These are phyloP conservation scores for Isoetes taiwanensis DNA, from an alignment of 75 land plant genomes.

Conservation along the genomic window DNA sequence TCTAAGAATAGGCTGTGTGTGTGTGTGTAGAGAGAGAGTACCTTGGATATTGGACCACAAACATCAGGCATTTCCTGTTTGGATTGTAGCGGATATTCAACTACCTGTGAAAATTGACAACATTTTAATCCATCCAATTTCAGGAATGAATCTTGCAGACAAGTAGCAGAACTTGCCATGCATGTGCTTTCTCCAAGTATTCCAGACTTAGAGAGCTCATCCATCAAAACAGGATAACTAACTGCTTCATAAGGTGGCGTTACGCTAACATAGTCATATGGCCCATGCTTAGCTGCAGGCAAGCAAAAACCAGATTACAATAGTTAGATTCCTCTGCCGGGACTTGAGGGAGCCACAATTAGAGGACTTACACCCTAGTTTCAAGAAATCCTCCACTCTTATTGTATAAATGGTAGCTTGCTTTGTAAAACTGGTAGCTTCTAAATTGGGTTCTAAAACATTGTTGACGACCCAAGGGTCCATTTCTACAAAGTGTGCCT, in stretches of 20 bases:
- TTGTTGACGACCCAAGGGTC: conserved; percentile 93
- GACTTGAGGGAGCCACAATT: no score
- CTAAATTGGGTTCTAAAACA: conserved; percentile 71
- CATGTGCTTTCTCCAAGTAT: conserved; percentile 64
- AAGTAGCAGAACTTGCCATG: conserved; percentile 40
- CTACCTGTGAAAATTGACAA: conserved; percentile 5
- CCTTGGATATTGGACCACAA: conserved; percentile 20
- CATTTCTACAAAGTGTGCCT: conserved; percentile 99
- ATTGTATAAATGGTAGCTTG: conserved; percentile 52
- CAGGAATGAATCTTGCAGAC: not conserved
- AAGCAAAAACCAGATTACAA: no score
- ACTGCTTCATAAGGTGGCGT: conserved; percentile 92
- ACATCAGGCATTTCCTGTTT: conserved; percentile 20
- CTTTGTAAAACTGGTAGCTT: conserved; percentile 60
- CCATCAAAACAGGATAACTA: conserved; percentile 54
- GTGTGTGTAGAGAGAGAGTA: not conserved
- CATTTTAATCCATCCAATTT: not conserved
- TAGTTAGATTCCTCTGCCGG: no score
- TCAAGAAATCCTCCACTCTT: conserved; percentile 59
- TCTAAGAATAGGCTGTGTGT: not conserved
- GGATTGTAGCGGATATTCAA: conserved; percentile 19
- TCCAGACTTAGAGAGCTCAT: conserved; percentile 46
- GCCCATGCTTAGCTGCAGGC: conserved; percentile 16
- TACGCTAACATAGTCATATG: conserved; percentile 88
- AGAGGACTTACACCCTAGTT: conserved; percentile 24